phyloP scores from a whole-genome alignment of 768 basidiomycete genomes.

The Fomitopsis serialis region DNA sequence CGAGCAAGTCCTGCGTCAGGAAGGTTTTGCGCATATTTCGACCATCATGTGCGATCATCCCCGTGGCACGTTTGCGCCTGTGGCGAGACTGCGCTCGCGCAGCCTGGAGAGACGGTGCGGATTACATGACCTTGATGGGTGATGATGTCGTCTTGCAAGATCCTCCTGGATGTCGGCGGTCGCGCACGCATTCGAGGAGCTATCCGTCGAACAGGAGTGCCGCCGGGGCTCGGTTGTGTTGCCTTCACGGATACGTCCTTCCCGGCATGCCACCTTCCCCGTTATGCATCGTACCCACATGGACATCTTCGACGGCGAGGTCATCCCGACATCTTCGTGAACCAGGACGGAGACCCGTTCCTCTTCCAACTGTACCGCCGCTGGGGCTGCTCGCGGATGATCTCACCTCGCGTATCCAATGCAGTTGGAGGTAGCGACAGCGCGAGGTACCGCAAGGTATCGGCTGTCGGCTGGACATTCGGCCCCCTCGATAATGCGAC shows the following conservation, averaged over 20 bases:
- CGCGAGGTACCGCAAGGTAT: slow-evolving; percentile 45
- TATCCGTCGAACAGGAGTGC: slow-evolving; percentile 28
- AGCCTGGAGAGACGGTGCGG: slow-evolving; percentile 44
- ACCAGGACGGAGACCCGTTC: slow-evolving; percentile 57
- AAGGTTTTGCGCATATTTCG: slow-evolving; percentile 32
- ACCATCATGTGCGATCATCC: slow-evolving; percentile 35
- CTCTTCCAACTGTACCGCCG: slow-evolving; percentile 57
- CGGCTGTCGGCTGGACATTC: slow-evolving; percentile 44
- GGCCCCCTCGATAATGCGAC: slow-evolving; percentile 38
- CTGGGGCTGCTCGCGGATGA: slow-evolving; percentile 45
- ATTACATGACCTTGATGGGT: slow-evolving; percentile 49
- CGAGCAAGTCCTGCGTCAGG: slow-evolving; percentile 28
- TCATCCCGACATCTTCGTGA: slow-evolving; percentile 46
- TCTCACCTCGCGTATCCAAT: slow-evolving; percentile 37
- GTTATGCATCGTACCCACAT: slow-evolving; percentile 50
- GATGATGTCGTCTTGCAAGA: slow-evolving; percentile 49
- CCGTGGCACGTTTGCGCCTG: slow-evolving; percentile 46
- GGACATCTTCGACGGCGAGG: slow-evolving; percentile 45
- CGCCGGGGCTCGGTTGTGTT: slow-evolving; percentile 49
- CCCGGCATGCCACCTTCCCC: slow-evolving; percentile 58
- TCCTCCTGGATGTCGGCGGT: slow-evolving; percentile 45
- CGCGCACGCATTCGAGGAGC: slow-evolving; percentile 31
- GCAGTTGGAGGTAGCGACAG: slow-evolving; percentile 37
- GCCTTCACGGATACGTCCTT: slow-evolving; percentile 51
- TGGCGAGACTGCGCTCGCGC: slow-evolving; percentile 45